phyloP scores from a whole-genome alignment of 345 rosid species.

The Dimocarpus longan region DNA sequence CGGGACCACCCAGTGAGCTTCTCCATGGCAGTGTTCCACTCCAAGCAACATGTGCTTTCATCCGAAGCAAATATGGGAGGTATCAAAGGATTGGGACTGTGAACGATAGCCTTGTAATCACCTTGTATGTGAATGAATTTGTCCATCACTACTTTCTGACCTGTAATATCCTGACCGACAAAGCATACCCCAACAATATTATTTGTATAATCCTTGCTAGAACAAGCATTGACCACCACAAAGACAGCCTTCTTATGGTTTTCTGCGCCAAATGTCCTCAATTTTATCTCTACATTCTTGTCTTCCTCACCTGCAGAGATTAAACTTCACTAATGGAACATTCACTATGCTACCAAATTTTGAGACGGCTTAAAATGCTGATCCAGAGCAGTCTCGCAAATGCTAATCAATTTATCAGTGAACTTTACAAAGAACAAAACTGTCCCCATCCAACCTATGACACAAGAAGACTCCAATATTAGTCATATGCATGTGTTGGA shows the following conservation, averaged over 20 bases:
- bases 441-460: slow-evolving; percentile 3
- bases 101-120: slow-evolving; percentile 88
- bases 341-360: slow-evolving; percentile 7
- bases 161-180: slow-evolving; percentile 91
- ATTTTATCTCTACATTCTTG: slow-evolving; percentile 87
- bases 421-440: background rate
- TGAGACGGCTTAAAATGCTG: slow-evolving; percentile 13
- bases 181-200: slow-evolving; percentile 97
- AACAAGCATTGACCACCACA: slow-evolving; percentile 91
- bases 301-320: slow-evolving; percentile 79
- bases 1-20: slow-evolving; percentile 84
- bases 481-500: background rate
- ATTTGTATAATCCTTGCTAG: slow-evolving; percentile 83
- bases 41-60: slow-evolving; percentile 86
- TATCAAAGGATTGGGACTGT: slow-evolving; percentile 89
- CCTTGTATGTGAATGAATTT: slow-evolving; percentile 91
- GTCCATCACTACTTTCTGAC: slow-evolving; percentile 92
- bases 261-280: slow-evolving; percentile 72
- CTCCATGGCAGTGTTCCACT: slow-evolving; percentile 99
- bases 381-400: slow-evolving; percentile 8
- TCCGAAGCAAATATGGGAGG: slow-evolving; percentile 98
- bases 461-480: background rate
- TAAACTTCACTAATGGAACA: slow-evolving; percentile 4
- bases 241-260: slow-evolving; percentile 66
- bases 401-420: slow-evolving; percentile 3